Evolutionary conservation across 2,329 filamentous ascomycete species (phyloP).

Genomic region (Colletotrichum spaethianum): DNA sequence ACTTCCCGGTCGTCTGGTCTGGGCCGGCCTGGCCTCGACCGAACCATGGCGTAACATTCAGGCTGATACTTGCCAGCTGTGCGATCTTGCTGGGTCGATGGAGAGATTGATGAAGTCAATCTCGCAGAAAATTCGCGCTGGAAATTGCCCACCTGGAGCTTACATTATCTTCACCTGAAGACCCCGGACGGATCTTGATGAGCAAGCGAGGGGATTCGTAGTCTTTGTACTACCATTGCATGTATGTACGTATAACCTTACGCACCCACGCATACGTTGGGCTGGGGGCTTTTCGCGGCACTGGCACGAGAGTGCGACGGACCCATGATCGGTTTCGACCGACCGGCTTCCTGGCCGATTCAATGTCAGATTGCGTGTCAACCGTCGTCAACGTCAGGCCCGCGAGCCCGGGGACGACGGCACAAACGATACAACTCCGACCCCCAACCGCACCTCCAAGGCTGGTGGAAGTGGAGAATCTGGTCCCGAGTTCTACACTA

Average conservation of each 20-base stretch:
- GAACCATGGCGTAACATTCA: not conserved
- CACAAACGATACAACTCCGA: not conserved
- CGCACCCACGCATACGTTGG: too few relatives aligned
- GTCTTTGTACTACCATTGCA: conserved; percentile 3
- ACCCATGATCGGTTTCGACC: not conserved
- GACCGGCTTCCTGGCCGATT: not conserved
- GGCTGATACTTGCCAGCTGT: not conserved
- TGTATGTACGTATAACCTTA: not conserved
- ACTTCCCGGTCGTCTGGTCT: not conserved
- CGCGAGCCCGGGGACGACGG: too few relatives aligned
- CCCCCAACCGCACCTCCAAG: not conserved
- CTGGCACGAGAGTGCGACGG: not conserved
- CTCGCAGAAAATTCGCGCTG: conserved; percentile 37
- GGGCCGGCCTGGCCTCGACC: not conserved
- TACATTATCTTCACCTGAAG: conserved; percentile 27
- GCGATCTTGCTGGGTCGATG: conserved; percentile 2
- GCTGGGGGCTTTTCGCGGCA: not conserved
- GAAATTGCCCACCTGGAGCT: conserved; percentile 28
- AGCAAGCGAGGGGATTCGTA: conserved; percentile 18
- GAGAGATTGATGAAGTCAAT: not conserved
- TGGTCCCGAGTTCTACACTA: not conserved
- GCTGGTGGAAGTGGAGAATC: not conserved
- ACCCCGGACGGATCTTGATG: conserved; percentile 18
- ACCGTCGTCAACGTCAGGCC: too few relatives aligned
- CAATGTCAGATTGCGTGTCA: not conserved